Evolutionary conservation across 1,284 basidiomycete genomes (phyloP).

Genomic region (Pisolithus thermaeus): DNA sequence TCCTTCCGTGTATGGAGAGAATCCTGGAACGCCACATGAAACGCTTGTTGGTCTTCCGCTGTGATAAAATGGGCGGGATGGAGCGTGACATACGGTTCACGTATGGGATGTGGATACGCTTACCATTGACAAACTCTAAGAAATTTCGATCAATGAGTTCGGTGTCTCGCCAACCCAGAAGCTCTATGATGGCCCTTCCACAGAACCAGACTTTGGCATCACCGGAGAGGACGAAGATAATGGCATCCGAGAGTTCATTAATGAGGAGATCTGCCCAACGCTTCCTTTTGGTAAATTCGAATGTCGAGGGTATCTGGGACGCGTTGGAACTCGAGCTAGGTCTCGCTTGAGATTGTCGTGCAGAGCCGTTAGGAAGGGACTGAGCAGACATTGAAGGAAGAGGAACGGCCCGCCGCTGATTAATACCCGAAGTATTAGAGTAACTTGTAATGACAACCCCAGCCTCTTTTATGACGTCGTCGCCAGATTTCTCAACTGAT

Average conservation of each 20-base stretch:
- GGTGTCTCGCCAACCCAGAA: constrained; percentile 70
- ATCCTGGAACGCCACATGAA: constrained; percentile 51
- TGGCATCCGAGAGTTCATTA: constrained; percentile 68
- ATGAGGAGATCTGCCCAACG: constrained; percentile 81
- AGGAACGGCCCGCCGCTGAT: not conserved
- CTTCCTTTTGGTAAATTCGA: constrained; percentile 82
- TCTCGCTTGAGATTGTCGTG: not conserved
- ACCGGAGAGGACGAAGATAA: constrained; percentile 63
- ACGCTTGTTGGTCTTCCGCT: constrained; percentile 60
- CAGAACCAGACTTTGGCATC: constrained; percentile 64
- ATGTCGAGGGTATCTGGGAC: constrained; percentile 32
- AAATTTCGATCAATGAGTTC: constrained; percentile 69
- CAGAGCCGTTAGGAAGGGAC: not conserved
- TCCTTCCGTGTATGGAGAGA: constrained; percentile 43
- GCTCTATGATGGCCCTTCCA: constrained; percentile 59
- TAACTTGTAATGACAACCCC: not conserved
- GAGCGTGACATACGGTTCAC: not conserved
- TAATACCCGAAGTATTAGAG: not conserved
- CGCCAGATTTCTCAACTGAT: not conserved
- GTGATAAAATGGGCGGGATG: constrained; percentile 7
- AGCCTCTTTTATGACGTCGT: constrained; percentile 7
- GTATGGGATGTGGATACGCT: constrained; percentile 13
- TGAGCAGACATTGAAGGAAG: constrained; percentile 16
- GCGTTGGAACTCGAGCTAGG: not conserved
- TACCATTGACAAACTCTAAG: constrained; percentile 60